Evolutionary conservation across 306 rosid species (phyloP).

Genomic region (Delonix regia): DNA sequence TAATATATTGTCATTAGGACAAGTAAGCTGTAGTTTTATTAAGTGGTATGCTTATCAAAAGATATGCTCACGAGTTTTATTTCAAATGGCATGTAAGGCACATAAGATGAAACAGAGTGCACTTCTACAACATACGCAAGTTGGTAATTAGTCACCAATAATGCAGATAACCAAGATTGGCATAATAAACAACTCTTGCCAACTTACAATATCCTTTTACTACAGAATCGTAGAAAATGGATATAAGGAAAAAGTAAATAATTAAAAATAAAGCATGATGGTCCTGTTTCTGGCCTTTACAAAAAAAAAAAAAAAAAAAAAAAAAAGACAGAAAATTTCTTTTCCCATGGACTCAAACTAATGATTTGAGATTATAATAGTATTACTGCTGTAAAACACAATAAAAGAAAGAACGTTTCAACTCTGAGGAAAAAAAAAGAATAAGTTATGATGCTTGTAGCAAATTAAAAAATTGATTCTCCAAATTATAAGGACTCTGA

Average conservation of each 20-base stretch:
- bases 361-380: not conserved
- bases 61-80: not conserved
- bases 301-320: not conserved
- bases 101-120: not conserved
- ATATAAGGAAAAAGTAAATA: not conserved
- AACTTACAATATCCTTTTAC: not conserved
- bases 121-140: not conserved
- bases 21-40: conserved; percentile 11
- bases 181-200: not conserved
- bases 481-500: not conserved
- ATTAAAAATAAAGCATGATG: not conserved
- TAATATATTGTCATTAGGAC: conserved; percentile 33
- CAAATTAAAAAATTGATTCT: not conserved
- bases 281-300: not conserved
- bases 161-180: not conserved
- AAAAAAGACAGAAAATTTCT: not conserved
- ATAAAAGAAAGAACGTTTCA: not conserved
- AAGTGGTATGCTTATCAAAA: not conserved
- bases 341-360: not conserved
- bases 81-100: conserved; percentile 10
- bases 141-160: not conserved
- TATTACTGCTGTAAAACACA: not conserved
- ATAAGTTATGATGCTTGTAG: not conserved
- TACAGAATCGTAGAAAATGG: not conserved
- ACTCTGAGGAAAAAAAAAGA: not conserved